phyloP scores from a whole-genome alignment of 73 alveolate genomes.

The Paramecium bursaria region DNA sequence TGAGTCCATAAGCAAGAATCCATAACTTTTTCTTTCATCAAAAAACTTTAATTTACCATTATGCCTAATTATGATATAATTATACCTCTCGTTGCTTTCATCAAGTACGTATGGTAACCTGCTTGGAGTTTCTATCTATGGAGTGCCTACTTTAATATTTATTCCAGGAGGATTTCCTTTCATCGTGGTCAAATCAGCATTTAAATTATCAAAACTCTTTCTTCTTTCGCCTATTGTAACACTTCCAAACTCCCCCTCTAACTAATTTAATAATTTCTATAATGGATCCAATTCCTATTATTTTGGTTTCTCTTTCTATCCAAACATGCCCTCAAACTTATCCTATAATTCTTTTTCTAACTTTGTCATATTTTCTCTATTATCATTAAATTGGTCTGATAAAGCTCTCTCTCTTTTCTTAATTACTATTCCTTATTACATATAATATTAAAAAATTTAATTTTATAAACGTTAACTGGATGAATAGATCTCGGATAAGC shows the following conservation, averaged over 20 bases:
- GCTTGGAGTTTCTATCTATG: slow-evolving; percentile 32
- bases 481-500: background rate
- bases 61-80: background rate
- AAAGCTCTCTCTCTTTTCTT: background rate
- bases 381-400: background rate
- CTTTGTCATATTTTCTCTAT: background rate
- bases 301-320: background rate
- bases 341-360: background rate
- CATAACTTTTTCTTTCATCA: slow-evolving; percentile 80
- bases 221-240: too few relatives aligned
- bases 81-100: slow-evolving; percentile 12
- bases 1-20: slow-evolving; percentile 79
- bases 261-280: background rate
- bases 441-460: too few relatives aligned
- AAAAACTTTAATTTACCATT: slow-evolving; percentile 80
- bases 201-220: too few relatives aligned
- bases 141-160: slow-evolving; percentile 36
- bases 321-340: background rate
- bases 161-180: slow-evolving; percentile 53
- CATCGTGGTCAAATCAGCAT: slow-evolving; percentile 1
- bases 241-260: background rate
- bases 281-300: background rate
- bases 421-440: background rate
- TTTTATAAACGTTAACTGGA: background rate
- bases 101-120: slow-evolving; percentile 42